Evolutionary conservation across 192 early-diverging fungal species (phyloP).

Genomic region (Coemansia sp.): DNA sequence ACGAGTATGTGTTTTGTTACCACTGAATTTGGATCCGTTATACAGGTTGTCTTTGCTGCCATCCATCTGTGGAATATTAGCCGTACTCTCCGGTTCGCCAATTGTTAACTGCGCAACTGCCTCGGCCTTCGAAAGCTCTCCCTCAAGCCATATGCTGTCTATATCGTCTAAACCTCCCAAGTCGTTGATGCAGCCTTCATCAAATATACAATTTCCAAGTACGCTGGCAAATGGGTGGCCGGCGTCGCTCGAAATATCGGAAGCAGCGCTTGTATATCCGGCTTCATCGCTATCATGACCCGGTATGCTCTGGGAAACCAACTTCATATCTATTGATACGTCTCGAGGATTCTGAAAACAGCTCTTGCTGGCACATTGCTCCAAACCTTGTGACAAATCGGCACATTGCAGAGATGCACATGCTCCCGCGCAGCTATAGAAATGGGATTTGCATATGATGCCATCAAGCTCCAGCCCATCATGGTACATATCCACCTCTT

Average conservation of each 20-base stretch:
- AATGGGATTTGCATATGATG: not conserved
- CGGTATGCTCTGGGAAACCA: not conserved
- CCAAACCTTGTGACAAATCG: not conserved
- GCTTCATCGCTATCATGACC: not conserved
- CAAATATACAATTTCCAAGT: not conserved
- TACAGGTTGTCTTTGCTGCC: slow-evolving; percentile 13
- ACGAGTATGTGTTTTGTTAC: not conserved
- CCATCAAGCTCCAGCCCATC: not conserved
- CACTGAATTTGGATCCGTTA: not conserved
- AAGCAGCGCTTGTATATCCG: not conserved
- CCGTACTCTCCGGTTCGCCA: not conserved
- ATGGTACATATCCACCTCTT: slow-evolving; percentile 20
- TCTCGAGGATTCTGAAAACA: not conserved
- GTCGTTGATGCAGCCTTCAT: not conserved
- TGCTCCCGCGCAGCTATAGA: slow-evolving; percentile 8
- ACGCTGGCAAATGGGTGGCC: not conserved
- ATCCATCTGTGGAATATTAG: slow-evolving; percentile 12
- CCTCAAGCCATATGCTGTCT: slow-evolving; percentile 13
- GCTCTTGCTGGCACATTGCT: not conserved
- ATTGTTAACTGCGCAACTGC: not conserved
- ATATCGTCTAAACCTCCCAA: slow-evolving; percentile 3
- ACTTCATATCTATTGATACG: not conserved
- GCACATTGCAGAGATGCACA: not conserved
- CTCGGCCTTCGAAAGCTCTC: slow-evolving; percentile 9
- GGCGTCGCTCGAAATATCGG: not conserved